Evolutionary conservation across 441 rosid genomes (phyloP).

Genomic region (Brassica hybrid): DNA sequence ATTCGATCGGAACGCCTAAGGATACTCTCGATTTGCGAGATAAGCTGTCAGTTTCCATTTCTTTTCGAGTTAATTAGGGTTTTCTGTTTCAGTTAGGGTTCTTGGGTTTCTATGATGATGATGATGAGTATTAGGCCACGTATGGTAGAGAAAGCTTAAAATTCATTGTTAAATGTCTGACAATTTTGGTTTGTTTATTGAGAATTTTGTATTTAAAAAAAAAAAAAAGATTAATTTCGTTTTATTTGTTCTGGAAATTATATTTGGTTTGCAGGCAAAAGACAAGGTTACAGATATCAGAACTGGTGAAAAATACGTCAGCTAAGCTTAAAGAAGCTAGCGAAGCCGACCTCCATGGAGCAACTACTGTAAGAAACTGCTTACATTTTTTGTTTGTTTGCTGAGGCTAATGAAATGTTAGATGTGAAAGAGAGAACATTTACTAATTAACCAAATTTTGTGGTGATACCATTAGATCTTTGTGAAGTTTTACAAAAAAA

Average conservation of each 20-base stretch:
- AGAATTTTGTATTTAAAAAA: background rate
- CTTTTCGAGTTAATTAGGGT: background rate
- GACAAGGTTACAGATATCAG: slow-evolving; percentile 68
- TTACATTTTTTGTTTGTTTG: slow-evolving; percentile 6
- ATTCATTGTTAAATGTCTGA: background rate
- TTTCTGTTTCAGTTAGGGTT: too few species aligned
- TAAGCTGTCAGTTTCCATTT: slow-evolving; percentile 53
- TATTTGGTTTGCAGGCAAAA: slow-evolving; percentile 56
- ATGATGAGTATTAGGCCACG: too few species aligned
- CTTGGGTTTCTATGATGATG: too few species aligned
- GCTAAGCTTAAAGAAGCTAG: slow-evolving; percentile 76
- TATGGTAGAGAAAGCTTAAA: slow-evolving; percentile 9
- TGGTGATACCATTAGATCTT: background rate
- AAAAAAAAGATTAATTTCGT: background rate
- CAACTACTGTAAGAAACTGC: slow-evolving; percentile 57
- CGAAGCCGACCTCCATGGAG: slow-evolving; percentile 60
- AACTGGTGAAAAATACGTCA: slow-evolving; percentile 80
- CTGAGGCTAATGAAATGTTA: background rate
- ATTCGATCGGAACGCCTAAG: slow-evolving; percentile 77
- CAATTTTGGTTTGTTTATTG: background rate
- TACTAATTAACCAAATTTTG: background rate
- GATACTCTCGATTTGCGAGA: slow-evolving; percentile 79
- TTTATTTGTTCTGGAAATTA: background rate
- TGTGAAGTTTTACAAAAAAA: background rate
- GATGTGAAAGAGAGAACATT: background rate